phyloP scores from a whole-genome alignment of 441 rosid genomes.

The Gossypium lobatum region DNA sequence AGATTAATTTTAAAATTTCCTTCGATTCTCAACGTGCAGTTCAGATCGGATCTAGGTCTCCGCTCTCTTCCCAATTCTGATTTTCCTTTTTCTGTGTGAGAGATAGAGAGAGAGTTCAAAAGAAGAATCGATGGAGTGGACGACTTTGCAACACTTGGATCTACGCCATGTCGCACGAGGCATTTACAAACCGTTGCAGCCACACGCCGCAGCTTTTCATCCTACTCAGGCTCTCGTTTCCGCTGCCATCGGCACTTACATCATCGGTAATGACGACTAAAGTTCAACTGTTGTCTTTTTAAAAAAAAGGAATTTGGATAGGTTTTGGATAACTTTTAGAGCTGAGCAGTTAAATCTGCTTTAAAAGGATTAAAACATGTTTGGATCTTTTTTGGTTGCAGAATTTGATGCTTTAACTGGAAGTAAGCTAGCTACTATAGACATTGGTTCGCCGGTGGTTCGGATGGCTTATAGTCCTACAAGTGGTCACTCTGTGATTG shows the following conservation, averaged over 20 bases:
- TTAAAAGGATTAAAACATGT: not conserved
- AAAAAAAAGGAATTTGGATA: not conserved
- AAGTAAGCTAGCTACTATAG: slow-evolving; percentile 75
- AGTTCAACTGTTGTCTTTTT: not conserved
- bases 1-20: not conserved
- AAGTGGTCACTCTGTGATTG: slow-evolving; percentile 74
- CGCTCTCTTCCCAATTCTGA: not conserved
- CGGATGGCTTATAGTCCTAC: slow-evolving; percentile 89
- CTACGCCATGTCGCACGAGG: slow-evolving; percentile 78
- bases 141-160: slow-evolving; percentile 94
- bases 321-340: not conserved
- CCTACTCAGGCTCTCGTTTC: slow-evolving; percentile 83
- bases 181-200: slow-evolving; percentile 73
- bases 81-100: not conserved
- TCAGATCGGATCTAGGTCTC: slow-evolving; percentile 10
- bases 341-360: slow-evolving; percentile 10
- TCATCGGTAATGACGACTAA: slow-evolving; percentile 50
- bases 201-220: slow-evolving; percentile 95
- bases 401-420: slow-evolving; percentile 96
- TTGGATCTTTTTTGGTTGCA: slow-evolving; percentile 24
- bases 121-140: slow-evolving; percentile 75
- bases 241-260: slow-evolving; percentile 66
- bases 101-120: slow-evolving; percentile 7
- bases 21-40: not conserved
- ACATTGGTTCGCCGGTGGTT: slow-evolving; percentile 80